Conservation (phyloP, 371 early-diverging fungal genomes). For the Mortierella sp. region DNA sequence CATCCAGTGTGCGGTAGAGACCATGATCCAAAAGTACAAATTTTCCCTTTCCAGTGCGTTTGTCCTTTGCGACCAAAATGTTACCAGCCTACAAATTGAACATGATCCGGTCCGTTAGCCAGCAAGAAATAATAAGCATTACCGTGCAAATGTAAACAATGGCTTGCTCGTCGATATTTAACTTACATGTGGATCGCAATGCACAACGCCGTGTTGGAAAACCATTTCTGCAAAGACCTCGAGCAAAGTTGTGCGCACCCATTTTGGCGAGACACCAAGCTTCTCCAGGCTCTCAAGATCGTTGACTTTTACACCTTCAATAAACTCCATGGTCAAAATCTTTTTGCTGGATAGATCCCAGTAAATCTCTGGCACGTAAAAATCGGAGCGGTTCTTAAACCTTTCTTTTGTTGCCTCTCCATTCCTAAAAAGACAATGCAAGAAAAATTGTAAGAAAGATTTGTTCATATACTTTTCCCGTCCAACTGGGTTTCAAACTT, state of each 20-base stretch:
- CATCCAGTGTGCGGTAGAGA: conserved; percentile 82
- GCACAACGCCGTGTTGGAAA: conserved; percentile 78
- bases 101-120: neutral
- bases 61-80: conserved; percentile 41
- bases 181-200: conserved; percentile 54
- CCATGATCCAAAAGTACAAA: conserved; percentile 95
- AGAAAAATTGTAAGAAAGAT: neutral
- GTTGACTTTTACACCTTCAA: conserved; percentile 71
- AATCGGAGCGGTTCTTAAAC: conserved; percentile 53
- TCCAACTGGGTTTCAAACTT: neutral
- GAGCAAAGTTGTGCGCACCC: conserved; percentile 81
- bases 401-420: conserved; percentile 77
- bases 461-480: neutral
- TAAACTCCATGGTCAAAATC: conserved; percentile 67
- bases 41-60: conserved; percentile 47
- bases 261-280: conserved; percentile 77
- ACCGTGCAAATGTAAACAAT: conserved; percentile 12
- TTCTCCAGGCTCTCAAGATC: conserved; percentile 77
- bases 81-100: conserved; percentile 71
- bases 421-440: conserved; percentile 61
- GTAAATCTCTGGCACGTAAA: conserved; percentile 61
- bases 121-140: conserved; percentile 57
- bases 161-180: neutral
- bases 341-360: conserved; percentile 60
- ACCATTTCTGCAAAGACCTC: conserved; percentile 93